Evolutionary conservation across 129 eudicot genomes (phyloP).

Genomic region (Flaveria brownii): DNA sequence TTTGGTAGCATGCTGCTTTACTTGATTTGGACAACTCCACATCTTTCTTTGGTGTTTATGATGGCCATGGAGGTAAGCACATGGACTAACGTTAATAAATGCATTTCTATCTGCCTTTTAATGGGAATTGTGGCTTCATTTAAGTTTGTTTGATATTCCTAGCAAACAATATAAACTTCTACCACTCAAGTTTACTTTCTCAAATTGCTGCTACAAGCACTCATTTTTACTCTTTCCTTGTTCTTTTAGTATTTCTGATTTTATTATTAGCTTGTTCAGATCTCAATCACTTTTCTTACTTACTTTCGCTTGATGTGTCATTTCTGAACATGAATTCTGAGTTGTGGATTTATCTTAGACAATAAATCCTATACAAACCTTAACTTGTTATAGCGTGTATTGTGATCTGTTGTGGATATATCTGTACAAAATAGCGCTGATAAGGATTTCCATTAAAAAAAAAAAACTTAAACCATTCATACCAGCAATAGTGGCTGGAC

Average conservation of each 20-base stretch:
- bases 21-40: constrained; percentile 73
- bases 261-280: background rate
- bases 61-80: constrained; percentile 96
- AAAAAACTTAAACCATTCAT: background rate
- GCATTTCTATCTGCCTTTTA: constrained; percentile 13
- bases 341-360: background rate
- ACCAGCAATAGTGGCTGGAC: background rate
- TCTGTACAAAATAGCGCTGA: background rate
- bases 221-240: background rate
- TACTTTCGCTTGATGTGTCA: constrained; percentile 17
- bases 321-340: background rate
- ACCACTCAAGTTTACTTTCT: constrained; percentile 14
- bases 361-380: background rate
- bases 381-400: background rate
- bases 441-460: background rate
- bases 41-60: constrained; percentile 91
- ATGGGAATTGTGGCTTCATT: constrained; percentile 10
- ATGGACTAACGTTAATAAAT: constrained; percentile 8
- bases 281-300: background rate
- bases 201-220: constrained; percentile 1
- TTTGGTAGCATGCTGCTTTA: constrained; percentile 82
- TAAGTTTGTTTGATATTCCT: background rate
- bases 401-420: background rate
- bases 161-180: constrained; percentile 9
- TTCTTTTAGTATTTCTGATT: background rate